A percentile compares a stretch with the other conserved stretches of the same genome.
Conservation (phyloP, 1,139 yeast species). For the Yamadazyma oceani region DNA sequence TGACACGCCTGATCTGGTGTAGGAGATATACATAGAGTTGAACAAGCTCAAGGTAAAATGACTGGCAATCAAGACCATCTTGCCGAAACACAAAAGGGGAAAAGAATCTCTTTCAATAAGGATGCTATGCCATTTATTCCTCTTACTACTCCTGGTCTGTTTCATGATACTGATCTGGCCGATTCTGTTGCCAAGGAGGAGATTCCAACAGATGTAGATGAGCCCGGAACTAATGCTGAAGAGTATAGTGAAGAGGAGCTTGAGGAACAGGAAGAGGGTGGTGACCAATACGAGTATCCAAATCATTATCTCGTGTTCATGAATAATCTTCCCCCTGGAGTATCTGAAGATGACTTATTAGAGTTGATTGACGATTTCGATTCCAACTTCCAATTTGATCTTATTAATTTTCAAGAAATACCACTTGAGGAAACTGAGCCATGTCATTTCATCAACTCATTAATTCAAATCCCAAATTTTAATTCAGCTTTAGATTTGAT, state of each 20-base stretch:
- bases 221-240: neutral
- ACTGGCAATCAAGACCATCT: too few relatives aligned
- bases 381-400: constrained; percentile 1
- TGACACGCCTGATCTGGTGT: too few relatives aligned
- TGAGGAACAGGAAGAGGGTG: too few relatives aligned
- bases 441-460: constrained; percentile 6
- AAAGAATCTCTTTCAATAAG: constrained; percentile 16
- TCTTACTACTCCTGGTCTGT: constrained; percentile 1
- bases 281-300: neutral
- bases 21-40: too few relatives aligned
- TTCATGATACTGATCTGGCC: neutral
- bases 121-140: constrained; percentile 32
- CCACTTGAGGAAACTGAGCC: constrained; percentile 4
- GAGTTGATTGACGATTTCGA: constrained; percentile 1
- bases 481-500: constrained; percentile 16
- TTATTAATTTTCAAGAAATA: constrained; percentile 8
- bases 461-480: constrained; percentile 20
- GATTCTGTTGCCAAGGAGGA: neutral
- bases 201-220: neutral
- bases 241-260: constrained; percentile 5
- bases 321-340: constrained; percentile 5
- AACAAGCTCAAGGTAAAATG: neutral
- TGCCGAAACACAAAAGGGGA: constrained; percentile 1
- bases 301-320: constrained; percentile 3
- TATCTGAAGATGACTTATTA: constrained; percentile 3